These are phyloP conservation scores for Penicillium sp. DNA, from an alignment of 2,329 filamentous ascomycete genomes.

Conservation along the genomic window DNA sequence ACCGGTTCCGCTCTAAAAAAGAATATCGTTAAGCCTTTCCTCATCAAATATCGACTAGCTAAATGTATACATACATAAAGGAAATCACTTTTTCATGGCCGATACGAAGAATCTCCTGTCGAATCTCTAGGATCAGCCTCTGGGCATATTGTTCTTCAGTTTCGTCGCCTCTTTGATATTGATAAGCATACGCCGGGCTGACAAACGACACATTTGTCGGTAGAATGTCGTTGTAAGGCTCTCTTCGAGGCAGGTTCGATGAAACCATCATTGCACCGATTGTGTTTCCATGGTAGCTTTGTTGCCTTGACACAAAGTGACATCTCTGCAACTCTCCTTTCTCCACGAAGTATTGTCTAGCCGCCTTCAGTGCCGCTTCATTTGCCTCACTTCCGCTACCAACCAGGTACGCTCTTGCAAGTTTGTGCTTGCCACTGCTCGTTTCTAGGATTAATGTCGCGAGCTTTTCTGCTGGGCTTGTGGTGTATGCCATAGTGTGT, in stretches of 20 bases:
- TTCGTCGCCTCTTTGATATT: slow-evolving; percentile 30
- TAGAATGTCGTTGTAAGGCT: slow-evolving; percentile 31
- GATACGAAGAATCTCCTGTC: slow-evolving; percentile 45
- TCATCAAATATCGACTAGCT: too few species aligned
- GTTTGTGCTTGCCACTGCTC: not conserved
- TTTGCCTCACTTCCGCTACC: slow-evolving; percentile 34
- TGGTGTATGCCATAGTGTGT: slow-evolving; percentile 5
- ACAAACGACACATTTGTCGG: slow-evolving; percentile 20
- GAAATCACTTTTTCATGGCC: slow-evolving; percentile 37
- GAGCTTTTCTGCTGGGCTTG: slow-evolving; percentile 4
- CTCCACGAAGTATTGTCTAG: slow-evolving; percentile 48
- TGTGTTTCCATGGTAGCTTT: slow-evolving; percentile 51
- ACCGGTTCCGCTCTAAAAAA: slow-evolving; percentile 41
- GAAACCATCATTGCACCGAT: slow-evolving; percentile 44
- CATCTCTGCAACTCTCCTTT: slow-evolving; percentile 28
- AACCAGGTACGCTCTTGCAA: not conserved
- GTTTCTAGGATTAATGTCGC: not conserved
- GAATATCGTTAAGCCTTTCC: too few species aligned
- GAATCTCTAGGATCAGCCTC: slow-evolving; percentile 43
- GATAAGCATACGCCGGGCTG: slow-evolving; percentile 35
- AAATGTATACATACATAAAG: not conserved
- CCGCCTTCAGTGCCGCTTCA: slow-evolving; percentile 48
- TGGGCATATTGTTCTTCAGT: slow-evolving; percentile 39
- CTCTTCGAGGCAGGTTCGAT: slow-evolving; percentile 29
- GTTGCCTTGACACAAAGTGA: slow-evolving; percentile 43